phyloP scores from a whole-genome alignment of 108 stramenopile species.

The Skeletonema potamos region DNA sequence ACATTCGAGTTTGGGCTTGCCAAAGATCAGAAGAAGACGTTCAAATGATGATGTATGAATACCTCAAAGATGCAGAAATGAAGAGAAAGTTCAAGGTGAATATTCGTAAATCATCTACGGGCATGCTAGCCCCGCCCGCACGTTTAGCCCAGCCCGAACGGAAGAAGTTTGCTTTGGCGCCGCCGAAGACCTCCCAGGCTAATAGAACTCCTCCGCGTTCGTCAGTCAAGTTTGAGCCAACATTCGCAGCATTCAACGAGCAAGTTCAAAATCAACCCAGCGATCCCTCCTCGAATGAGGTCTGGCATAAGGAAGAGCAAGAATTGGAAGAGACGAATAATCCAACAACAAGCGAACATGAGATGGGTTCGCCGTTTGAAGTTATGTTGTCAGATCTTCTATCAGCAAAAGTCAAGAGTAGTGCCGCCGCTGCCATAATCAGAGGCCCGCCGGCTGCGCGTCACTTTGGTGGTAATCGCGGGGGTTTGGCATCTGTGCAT shows the following conservation, averaged over 20 bases:
- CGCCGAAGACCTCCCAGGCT: conserved; percentile 15
- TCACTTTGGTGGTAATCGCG: conserved; percentile 89
- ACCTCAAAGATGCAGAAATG: conserved; percentile 74
- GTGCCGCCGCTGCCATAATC: conserved; percentile 81
- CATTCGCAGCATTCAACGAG: conserved; percentile 6
- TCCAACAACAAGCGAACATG: background rate
- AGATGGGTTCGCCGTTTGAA: conserved; percentile 26
- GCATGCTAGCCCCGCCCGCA: conserved; percentile 37
- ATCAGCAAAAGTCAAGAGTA: conserved; percentile 71
- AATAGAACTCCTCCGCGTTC: conserved; percentile 5
- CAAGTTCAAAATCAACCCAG: background rate
- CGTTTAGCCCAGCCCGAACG: conserved; percentile 22
- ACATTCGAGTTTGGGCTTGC: conserved; percentile 85
- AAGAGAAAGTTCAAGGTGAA: conserved; percentile 84
- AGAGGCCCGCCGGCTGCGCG: conserved; percentile 86
- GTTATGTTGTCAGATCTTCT: conserved; percentile 55
- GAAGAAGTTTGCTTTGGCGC: conserved; percentile 30
- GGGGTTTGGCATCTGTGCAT: conserved; percentile 50
- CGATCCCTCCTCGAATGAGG: background rate
- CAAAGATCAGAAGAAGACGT: conserved; percentile 73
- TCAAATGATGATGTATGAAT: conserved; percentile 81
- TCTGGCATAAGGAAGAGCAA: background rate
- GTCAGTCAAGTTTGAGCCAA: background rate
- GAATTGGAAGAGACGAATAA: background rate
- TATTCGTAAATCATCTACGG: conserved; percentile 58